Conservation (phyloP, 768 basidiomycete genomes). For the Glaciozyma martinii region DNA sequence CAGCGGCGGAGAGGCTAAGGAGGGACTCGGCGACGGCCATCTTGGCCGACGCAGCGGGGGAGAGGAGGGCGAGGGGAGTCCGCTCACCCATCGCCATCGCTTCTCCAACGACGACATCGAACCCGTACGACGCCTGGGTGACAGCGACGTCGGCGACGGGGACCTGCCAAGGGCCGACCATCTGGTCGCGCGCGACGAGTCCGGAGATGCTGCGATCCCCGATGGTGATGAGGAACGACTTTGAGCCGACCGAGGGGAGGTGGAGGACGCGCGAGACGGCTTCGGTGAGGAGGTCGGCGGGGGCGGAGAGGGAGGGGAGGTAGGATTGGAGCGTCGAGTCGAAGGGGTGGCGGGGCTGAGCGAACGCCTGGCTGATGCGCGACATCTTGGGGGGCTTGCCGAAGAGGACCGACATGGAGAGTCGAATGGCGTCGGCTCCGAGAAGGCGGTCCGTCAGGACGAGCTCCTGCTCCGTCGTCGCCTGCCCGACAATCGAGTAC, state of each 20-base stretch:
- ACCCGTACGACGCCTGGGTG: slow-evolving; percentile 88
- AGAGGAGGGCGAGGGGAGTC: slow-evolving; percentile 80
- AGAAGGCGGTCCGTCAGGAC: slow-evolving; percentile 82
- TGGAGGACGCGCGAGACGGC: slow-evolving; percentile 75
- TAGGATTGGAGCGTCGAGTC: slow-evolving; percentile 63
- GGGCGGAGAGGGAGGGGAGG: slow-evolving; percentile 41
- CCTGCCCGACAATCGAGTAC: slow-evolving; percentile 80
- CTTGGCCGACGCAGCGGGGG: slow-evolving; percentile 79
- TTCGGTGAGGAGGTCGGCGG: slow-evolving; percentile 45
- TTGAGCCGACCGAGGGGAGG: slow-evolving; percentile 86
- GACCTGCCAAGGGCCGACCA: slow-evolving; percentile 98
- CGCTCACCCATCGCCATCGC: slow-evolving; percentile 99
- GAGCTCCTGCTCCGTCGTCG: slow-evolving; percentile 70
- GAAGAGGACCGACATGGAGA: slow-evolving; percentile 91
- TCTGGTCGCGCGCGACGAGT: slow-evolving; percentile 89
- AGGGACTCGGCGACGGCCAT: slow-evolving; percentile 94
- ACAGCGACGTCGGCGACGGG: slow-evolving; percentile 96
- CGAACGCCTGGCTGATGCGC: slow-evolving; percentile 53
- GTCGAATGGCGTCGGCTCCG: slow-evolving; percentile 65
- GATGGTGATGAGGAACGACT: slow-evolving; percentile 96
- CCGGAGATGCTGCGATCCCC: slow-evolving; percentile 92
- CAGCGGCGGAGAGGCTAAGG: slow-evolving; percentile 79
- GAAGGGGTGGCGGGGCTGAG: slow-evolving; percentile 49
- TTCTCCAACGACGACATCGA: slow-evolving; percentile 72
- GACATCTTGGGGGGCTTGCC: slow-evolving; percentile 92